Base-by-base conservation (phyloP, 1,284 basidiomycete species). In the Trichosporon asahii region DNA sequence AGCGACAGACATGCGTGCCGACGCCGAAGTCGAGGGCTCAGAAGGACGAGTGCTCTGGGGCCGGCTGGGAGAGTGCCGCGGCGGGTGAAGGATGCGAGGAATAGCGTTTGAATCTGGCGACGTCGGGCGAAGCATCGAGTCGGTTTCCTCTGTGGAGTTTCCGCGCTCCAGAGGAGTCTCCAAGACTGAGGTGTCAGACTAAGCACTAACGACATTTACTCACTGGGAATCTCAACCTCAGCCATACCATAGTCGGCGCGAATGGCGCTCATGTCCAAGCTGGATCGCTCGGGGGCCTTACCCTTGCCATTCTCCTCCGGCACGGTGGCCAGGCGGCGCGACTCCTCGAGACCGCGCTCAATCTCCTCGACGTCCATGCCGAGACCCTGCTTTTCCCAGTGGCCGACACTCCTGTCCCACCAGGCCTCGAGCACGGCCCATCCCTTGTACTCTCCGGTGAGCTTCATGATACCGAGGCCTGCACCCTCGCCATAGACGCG, bases 381-480 rank as follows among this genome's bases (percentile, higher is more conserved):
- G 35, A 93, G 82, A 3, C 93, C 93, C 33, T 89, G 86, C 76
- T 91, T 89, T 71, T 90, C 88, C 94, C 94, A 96, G 79, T 89
- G 89, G 78, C 90, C 87, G 65, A 93, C 86, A 81, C 92, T 94
- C 75, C 87, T 87, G 83, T 95, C 94, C 68, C 92, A 94, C 90
- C 90, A 92, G 23, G 93, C 94, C 81, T 96, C 94, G 71, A 95
- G 84, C 15, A 94, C 91, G 79, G 86, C 91, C 94, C 93, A 95
- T 1, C 94, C 94, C 79, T 88, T 88, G 80, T 95, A 95, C 80
- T 93, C 90, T 33, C 93, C 93, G 2, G 87, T 86, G 74, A 95
- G 83, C 65, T 90, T 86, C 77, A 94, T 80, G 3, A 79, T 80
- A 11, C 37, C 55, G 35, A 89, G 89, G 25, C 88, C 89, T 0